A percentile compares a stretch with the other conserved stretches of the same genome.
Conservation (phyloP, 2,329 filamentous ascomycete genomes). For the Trichoderma oligosporum region DNA sequence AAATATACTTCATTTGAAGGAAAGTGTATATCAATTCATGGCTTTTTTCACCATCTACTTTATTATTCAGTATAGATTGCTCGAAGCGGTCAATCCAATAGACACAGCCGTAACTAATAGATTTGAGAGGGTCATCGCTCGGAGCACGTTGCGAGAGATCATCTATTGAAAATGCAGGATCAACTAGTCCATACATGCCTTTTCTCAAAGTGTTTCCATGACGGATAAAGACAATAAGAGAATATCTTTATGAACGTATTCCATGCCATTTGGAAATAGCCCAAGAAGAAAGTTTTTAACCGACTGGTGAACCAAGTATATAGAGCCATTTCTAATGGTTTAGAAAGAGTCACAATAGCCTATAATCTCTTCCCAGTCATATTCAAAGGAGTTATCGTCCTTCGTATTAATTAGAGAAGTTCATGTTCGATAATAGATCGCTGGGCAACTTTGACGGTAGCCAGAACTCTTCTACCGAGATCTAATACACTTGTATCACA, state of each 20-base stretch:
- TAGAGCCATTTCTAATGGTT: conserved; percentile 28
- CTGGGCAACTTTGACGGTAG: conserved; percentile 28
- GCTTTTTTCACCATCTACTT: no score
- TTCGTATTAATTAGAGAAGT: not conserved
- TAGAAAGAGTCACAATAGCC: conserved; percentile 40
- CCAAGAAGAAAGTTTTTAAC: conserved; percentile 41
- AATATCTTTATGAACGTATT: not conserved
- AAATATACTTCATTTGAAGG: not conserved
- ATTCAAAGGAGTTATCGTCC: no score
- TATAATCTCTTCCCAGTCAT: conserved; percentile 17
- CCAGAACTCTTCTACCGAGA: conserved; percentile 35
- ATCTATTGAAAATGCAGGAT: not conserved
- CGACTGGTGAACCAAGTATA: conserved; percentile 42
- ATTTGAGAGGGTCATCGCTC: not conserved
- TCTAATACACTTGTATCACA: conserved; percentile 20
- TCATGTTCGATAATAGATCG: conserved; percentile 37
- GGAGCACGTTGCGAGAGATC: not conserved
- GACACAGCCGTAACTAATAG: not conserved
- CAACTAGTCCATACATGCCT: not conserved
- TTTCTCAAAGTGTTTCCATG: not conserved
- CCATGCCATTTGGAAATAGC: conserved; percentile 28
- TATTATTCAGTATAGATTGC: not conserved
- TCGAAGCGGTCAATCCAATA: not conserved
- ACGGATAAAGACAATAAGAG: not conserved
- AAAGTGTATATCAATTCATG: not conserved